These are phyloP conservation scores for Polytolypa hystricis DNA, from an alignment of 2,329 filamentous ascomycete genomes.

Conservation along the genomic window DNA sequence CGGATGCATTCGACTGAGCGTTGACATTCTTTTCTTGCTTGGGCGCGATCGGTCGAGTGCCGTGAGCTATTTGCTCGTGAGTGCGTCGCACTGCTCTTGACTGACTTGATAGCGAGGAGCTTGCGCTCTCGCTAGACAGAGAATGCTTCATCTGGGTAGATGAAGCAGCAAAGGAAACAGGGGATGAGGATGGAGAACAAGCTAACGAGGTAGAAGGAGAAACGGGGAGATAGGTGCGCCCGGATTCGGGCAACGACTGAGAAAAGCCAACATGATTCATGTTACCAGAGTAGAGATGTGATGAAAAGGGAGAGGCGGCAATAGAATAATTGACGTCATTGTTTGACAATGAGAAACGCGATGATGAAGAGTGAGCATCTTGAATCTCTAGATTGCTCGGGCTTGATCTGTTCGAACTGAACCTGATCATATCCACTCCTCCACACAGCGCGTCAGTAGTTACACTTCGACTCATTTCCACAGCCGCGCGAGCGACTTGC, in stretches of 20 bases:
- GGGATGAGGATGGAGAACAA: slow-evolving; percentile 19
- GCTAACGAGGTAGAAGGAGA: slow-evolving; percentile 24
- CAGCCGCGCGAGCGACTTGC: too few species aligned
- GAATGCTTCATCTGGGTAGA: slow-evolving; percentile 42
- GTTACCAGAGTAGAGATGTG: slow-evolving; percentile 16
- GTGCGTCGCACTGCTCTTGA: slow-evolving; percentile 38
- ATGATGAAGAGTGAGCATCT: slow-evolving; percentile 16
- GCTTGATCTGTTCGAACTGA: slow-evolving; percentile 29
- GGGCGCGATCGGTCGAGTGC: slow-evolving; percentile 40
- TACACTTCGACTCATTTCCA: slow-evolving; percentile 35
- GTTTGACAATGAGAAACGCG: slow-evolving; percentile 19
- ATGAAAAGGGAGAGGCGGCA: slow-evolving; percentile 17
- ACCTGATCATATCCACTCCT: slow-evolving; percentile 34
- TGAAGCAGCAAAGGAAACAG: slow-evolving; percentile 24
- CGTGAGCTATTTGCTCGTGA: slow-evolving; percentile 38
- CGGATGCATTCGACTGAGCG: slow-evolving; percentile 23
- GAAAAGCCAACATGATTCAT: slow-evolving; percentile 22
- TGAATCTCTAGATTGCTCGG: slow-evolving; percentile 14
- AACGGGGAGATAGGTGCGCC: slow-evolving; percentile 24
- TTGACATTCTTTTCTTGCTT: slow-evolving; percentile 28
- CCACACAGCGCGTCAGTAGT: slow-evolving; percentile 36
- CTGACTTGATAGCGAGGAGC: slow-evolving; percentile 32
- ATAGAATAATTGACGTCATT: slow-evolving; percentile 20
- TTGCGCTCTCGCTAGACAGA: slow-evolving; percentile 36
- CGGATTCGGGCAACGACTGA: slow-evolving; percentile 20